Conservation (phyloP, 2,329 filamentous ascomycete species). For the Neofusicoccum parvum region DNA sequence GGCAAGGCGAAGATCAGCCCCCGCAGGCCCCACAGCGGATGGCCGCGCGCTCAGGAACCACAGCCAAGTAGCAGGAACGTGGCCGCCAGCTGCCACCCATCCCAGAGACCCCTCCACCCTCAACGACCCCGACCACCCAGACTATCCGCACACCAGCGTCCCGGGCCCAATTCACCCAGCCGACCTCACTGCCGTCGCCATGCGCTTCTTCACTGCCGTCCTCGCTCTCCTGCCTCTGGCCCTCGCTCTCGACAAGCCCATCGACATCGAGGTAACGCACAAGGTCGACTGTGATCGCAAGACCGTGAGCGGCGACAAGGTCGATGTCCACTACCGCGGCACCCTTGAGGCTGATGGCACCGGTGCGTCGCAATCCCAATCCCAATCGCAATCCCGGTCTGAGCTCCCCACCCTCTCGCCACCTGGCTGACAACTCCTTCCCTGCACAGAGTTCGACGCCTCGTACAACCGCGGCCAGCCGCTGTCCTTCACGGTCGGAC, state of each 20-base stretch:
- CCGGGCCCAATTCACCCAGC: neutral
- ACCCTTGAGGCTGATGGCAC: constrained; percentile 60
- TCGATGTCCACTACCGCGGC: constrained; percentile 54
- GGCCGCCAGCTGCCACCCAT: neutral
- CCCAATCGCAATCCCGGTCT: neutral
- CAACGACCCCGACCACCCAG: neutral
- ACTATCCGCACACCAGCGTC: neutral
- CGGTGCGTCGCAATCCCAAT: constrained; percentile 25
- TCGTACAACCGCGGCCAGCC: constrained; percentile 76
- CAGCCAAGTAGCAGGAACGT: neutral
- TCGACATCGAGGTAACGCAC: constrained; percentile 47
- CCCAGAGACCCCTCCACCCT: neutral
- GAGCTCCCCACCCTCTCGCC: neutral
- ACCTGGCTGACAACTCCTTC: neutral
- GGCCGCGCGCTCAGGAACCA: neutral
- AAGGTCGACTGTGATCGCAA: constrained; percentile 47
- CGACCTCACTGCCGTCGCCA: neutral
- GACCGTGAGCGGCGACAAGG: constrained; percentile 48
- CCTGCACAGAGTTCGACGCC: constrained; percentile 66
- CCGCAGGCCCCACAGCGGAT: neutral
- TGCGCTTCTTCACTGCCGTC: constrained; percentile 19
- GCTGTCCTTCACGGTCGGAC: constrained; percentile 77
- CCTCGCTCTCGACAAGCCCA: constrained; percentile 23
- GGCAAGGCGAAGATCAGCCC: neutral
- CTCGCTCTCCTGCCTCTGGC: constrained; percentile 17